A percentile compares a stretch with the other conserved stretches of the same genome.
Evolutionary conservation across 176 grass and related monocot species (phyloP).

Genomic region (bread wheat (Triticum aestivum)): DNA sequence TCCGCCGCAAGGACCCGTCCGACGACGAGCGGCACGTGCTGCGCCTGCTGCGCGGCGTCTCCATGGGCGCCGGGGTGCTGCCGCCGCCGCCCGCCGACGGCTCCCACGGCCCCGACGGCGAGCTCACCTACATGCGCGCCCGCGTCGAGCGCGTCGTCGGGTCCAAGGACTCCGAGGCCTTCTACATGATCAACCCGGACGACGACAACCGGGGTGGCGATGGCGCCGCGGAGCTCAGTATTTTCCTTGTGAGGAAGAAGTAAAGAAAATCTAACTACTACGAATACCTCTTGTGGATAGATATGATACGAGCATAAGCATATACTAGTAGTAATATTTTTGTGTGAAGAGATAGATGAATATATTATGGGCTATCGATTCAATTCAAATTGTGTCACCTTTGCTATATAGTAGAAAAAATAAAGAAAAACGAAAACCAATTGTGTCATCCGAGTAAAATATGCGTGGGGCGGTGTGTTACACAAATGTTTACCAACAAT

Average conservation of each 20-base stretch:
- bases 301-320: background rate
- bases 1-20: slow-evolving; percentile 69
- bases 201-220: slow-evolving; percentile 31
- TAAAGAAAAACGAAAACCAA: background rate
- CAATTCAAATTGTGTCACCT: background rate
- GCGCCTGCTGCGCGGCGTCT: slow-evolving; percentile 73
- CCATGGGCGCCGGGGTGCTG: slow-evolving; percentile 88
- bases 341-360: background rate
- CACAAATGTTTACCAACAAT: too few relatives aligned
- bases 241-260: slow-evolving; percentile 90
- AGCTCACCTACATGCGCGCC: slow-evolving; percentile 89
- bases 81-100: slow-evolving; percentile 51
- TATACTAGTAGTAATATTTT: background rate
- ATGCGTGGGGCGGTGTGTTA: too few relatives aligned
- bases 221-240: slow-evolving; percentile 56
- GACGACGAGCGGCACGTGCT: slow-evolving; percentile 77
- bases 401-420: background rate
- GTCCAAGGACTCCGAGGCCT: slow-evolving; percentile 83
- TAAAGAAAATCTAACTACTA: slow-evolving; percentile 12
- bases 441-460: too few relatives aligned
- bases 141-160: slow-evolving; percentile 88
- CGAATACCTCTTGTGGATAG: background rate
- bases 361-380: background rate
- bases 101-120: slow-evolving; percentile 50
- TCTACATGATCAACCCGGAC: slow-evolving; percentile 94